Evolutionary conservation across 179 eudicot species (phyloP).

Genomic region (Nepenthes alata): DNA sequence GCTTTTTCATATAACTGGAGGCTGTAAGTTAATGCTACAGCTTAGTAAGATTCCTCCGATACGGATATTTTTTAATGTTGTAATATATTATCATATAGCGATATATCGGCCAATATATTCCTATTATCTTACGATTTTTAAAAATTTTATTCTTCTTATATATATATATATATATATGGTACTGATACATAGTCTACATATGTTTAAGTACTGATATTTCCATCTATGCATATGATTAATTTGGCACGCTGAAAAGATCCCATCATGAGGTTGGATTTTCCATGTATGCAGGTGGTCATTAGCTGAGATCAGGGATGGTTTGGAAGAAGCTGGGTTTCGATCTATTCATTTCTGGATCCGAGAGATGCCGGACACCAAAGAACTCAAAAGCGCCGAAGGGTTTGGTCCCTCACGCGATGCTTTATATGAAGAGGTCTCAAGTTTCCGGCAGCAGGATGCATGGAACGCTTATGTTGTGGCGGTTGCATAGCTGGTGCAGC

Average conservation of each 20-base stretch:
- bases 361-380: conserved; percentile 67
- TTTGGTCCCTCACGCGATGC: conserved; percentile 57
- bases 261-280: neutral
- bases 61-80: too few species aligned
- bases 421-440: conserved; percentile 73
- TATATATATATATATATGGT: too few species aligned
- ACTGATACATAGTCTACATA: too few species aligned
- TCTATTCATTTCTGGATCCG: conserved; percentile 84
- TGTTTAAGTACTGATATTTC: too few species aligned
- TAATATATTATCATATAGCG: too few species aligned
- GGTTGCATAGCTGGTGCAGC: conserved; percentile 32
- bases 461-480: conserved; percentile 95
- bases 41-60: too few species aligned
- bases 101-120: too few species aligned
- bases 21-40: conserved; percentile 37
- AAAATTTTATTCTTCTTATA: too few species aligned
- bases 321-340: conserved; percentile 81
- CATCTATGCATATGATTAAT: too few species aligned
- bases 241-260: too few species aligned
- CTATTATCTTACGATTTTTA: too few species aligned
- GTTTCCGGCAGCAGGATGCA: conserved; percentile 80
- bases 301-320: conserved; percentile 87
- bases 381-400: conserved; percentile 49
- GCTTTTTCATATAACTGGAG: conserved; percentile 98
- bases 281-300: conserved; percentile 63